Evolutionary conservation across 495 filamentous ascomycete species (phyloP).

Genomic region (Tuber brumale): DNA sequence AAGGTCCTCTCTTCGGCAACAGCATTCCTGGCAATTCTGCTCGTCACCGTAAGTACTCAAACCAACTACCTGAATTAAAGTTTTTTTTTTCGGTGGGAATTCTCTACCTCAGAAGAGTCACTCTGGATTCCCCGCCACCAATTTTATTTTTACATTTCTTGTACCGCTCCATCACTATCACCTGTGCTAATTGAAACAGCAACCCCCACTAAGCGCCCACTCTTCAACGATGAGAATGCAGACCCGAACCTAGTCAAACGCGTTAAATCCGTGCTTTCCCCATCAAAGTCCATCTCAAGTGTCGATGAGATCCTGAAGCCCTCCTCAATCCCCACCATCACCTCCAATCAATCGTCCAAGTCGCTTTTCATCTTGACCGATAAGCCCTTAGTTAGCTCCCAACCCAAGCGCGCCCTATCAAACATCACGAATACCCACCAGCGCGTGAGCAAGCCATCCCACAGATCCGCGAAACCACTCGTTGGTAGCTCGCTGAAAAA

Average conservation of each 20-base stretch:
- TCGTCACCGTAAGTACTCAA: constrained; percentile 21
- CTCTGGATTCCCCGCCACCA: constrained; percentile 15
- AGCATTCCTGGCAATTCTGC: constrained; percentile 18
- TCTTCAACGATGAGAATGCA: constrained; percentile 34
- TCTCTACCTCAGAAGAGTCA: constrained; percentile 15
- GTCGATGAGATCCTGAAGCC: constrained; percentile 14
- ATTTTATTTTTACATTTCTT: constrained; percentile 11
- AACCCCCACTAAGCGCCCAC: constrained; percentile 37
- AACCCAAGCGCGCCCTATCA: constrained; percentile 23
- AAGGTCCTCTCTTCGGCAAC: constrained; percentile 19
- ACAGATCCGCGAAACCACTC: constrained; percentile 25
- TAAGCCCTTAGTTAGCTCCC: constrained; percentile 10
- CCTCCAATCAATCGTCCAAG: constrained; percentile 15
- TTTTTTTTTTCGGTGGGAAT: constrained; percentile 1
- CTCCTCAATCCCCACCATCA: constrained; percentile 7
- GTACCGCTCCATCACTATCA: constrained; percentile 21
- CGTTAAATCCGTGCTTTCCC: constrained; percentile 24
- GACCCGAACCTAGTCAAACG: constrained; percentile 31
- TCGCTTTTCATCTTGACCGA: constrained; percentile 33
- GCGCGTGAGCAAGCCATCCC: constrained; percentile 24
- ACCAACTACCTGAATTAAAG: neutral
- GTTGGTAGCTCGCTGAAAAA: constrained; percentile 34
- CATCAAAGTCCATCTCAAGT: neutral
- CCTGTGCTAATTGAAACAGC: constrained; percentile 21
- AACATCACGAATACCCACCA: constrained; percentile 37